These are phyloP conservation scores for Lichtheimia hyalospora DNA, from an alignment of 371 early-diverging fungal species.

Conservation along the genomic window DNA sequence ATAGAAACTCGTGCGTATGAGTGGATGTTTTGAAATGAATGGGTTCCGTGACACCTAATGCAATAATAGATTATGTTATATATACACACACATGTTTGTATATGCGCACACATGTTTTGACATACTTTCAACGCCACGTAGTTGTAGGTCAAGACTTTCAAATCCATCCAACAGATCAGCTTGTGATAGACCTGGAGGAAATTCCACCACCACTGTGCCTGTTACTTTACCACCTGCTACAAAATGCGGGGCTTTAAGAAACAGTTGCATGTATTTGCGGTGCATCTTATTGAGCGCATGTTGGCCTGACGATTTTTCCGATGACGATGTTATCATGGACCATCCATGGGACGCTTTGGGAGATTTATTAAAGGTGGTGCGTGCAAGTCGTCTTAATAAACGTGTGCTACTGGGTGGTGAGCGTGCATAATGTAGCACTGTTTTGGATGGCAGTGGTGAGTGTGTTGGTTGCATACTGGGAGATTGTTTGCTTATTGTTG, in stretches of 20 bases:
- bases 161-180: slow-evolving; percentile 7
- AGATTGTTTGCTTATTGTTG: no score
- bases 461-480: no score
- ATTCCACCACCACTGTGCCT: slow-evolving; percentile 25
- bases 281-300: slow-evolving; percentile 6
- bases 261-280: slow-evolving; percentile 21
- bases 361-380: neutral
- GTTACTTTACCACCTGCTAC: slow-evolving; percentile 28
- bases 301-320: slow-evolving; percentile 7
- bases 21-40: slow-evolving; percentile 6
- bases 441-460: no score
- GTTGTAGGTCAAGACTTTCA: slow-evolving; percentile 10
- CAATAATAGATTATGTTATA: no score
- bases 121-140: slow-evolving; percentile 26
- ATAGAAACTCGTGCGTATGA: slow-evolving; percentile 16
- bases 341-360: neutral
- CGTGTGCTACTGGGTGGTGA: no score
- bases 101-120: neutral
- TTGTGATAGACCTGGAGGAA: slow-evolving; percentile 4
- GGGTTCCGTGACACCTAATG: neutral
- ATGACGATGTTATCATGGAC: neutral
- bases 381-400: no score
- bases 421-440: no score
- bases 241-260: slow-evolving; percentile 33
- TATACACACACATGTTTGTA: neutral